Percentiles rank a stretch among this genome's conserved stretches.
Evolutionary conservation across 768 basidiomycete genomes (phyloP).

Genomic region (Gelatoporia subvermispora): DNA sequence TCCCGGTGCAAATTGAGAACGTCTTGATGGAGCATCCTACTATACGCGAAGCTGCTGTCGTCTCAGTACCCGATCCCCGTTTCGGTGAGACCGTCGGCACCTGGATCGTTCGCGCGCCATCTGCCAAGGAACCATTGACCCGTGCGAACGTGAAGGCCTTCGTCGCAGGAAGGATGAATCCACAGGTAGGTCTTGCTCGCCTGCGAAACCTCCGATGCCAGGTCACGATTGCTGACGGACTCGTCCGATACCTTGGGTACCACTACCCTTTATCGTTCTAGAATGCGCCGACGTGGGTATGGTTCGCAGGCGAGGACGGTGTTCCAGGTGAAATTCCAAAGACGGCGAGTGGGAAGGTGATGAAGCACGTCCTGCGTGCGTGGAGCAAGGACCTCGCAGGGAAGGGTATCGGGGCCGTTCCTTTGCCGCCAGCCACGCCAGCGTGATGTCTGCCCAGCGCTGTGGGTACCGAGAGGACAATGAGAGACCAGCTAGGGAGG

Average conservation of each 20-base stretch:
- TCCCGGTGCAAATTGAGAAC: constrained; percentile 84
- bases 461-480: too few species aligned
- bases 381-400: constrained; percentile 59
- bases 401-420: constrained; percentile 35
- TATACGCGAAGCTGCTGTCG: constrained; percentile 68
- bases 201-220: too few species aligned
- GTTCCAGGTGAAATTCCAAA: constrained; percentile 60
- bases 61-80: constrained; percentile 61
- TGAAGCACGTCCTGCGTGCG: constrained; percentile 70
- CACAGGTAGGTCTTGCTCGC: constrained; percentile 52
- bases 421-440: background rate
- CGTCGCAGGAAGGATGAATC: constrained; percentile 65
- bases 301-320: constrained; percentile 73
- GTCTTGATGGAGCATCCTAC: constrained; percentile 48
- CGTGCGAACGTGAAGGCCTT: constrained; percentile 48
- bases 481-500: too few species aligned
- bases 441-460: background rate
- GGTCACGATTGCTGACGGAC: background rate
- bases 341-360: constrained; percentile 84
- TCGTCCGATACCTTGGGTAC: background rate
- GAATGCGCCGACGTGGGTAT: constrained; percentile 81
- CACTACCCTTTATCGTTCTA: constrained; percentile 22
- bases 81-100: constrained; percentile 81
- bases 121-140: constrained; percentile 8
- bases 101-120: constrained; percentile 58